Evolutionary conservation across 805 yeast species (phyloP).

Genomic region (Hagleromyces aurorensis): DNA sequence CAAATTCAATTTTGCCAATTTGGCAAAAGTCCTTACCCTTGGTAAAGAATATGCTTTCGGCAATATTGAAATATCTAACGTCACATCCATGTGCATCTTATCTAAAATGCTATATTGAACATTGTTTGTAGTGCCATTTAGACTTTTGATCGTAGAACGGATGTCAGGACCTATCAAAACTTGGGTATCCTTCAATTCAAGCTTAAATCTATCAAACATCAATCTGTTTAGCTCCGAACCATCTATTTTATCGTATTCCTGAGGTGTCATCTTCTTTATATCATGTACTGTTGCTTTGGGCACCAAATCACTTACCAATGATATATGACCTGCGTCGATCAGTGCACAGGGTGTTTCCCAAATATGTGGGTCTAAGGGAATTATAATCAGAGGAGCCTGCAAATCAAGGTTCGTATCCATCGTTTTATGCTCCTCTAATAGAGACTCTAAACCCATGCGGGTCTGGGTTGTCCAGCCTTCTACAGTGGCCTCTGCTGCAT

Average conservation of each 20-base stretch:
- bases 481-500: slow-evolving; percentile 91
- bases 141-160: slow-evolving; percentile 65
- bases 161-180: slow-evolving; percentile 79
- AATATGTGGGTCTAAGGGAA: slow-evolving; percentile 74
- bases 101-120: slow-evolving; percentile 57
- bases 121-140: slow-evolving; percentile 39
- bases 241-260: slow-evolving; percentile 60
- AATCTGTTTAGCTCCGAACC: slow-evolving; percentile 49
- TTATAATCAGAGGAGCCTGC: slow-evolving; percentile 84
- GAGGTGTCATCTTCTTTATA: slow-evolving; percentile 52
- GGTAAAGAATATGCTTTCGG: slow-evolving; percentile 75
- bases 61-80: slow-evolving; percentile 75
- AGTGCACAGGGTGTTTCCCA: slow-evolving; percentile 85
- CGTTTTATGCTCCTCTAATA: slow-evolving; percentile 91
- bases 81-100: slow-evolving; percentile 62
- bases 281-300: slow-evolving; percentile 60
- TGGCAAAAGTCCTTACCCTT: slow-evolving; percentile 63
- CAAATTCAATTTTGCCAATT: slow-evolving; percentile 63
- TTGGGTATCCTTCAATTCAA: slow-evolving; percentile 78
- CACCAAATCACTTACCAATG: slow-evolving; percentile 72
- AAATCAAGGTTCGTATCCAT: slow-evolving; percentile 77
- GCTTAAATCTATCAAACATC: slow-evolving; percentile 83
- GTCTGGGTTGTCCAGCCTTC: slow-evolving; percentile 89
- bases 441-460: slow-evolving; percentile 84
- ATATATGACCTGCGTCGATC: slow-evolving; percentile 92